These are phyloP conservation scores for Saccharomyces hybrid DNA, from an alignment of 1,139 yeast species.

Conservation along the genomic window DNA sequence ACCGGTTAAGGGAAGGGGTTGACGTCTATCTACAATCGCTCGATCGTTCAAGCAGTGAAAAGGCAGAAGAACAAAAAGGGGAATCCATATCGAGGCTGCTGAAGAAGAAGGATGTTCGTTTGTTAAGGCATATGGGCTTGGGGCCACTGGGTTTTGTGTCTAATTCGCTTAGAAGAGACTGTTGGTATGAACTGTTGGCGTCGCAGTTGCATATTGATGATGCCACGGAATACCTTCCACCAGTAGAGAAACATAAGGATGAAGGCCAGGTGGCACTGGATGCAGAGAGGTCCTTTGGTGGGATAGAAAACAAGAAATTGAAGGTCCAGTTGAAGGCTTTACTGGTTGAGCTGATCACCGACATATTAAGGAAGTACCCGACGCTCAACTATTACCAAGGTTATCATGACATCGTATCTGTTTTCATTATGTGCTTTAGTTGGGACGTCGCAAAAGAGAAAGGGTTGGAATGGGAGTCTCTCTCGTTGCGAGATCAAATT, in stretches of 20 bases:
- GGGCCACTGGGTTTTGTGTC: conserved; percentile 24
- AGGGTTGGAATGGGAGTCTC: neutral
- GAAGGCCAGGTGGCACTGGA: conserved; percentile 76
- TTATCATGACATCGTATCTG: conserved; percentile 76
- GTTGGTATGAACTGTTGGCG: conserved; percentile 20
- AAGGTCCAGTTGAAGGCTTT: conserved; percentile 33
- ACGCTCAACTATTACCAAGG: conserved; percentile 80
- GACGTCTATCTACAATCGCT: neutral
- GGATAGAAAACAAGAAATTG: conserved; percentile 19
- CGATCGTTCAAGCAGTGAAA: neutral
- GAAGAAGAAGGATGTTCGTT: conserved; percentile 7
- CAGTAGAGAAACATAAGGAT: conserved; percentile 45
- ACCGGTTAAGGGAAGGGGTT: neutral
- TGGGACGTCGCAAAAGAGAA: conserved; percentile 11
- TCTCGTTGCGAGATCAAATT: neutral
- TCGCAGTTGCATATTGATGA: conserved; percentile 9
- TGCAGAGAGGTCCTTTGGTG: conserved; percentile 60
- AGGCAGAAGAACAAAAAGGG: neutral
- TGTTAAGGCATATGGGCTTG: conserved; percentile 16
- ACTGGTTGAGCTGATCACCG: conserved; percentile 44
- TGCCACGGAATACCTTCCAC: conserved; percentile 10
- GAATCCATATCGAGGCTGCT: conserved; percentile 3
- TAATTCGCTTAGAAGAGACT: conserved; percentile 13
- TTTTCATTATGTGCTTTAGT: conserved; percentile 47
- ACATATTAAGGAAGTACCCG: conserved; percentile 55